Percentiles rank a stretch among this genome's conserved stretches.
These are phyloP conservation scores for Articulospora tetracladia DNA, from an alignment of 495 filamentous ascomycete species.

Conservation along the genomic window DNA sequence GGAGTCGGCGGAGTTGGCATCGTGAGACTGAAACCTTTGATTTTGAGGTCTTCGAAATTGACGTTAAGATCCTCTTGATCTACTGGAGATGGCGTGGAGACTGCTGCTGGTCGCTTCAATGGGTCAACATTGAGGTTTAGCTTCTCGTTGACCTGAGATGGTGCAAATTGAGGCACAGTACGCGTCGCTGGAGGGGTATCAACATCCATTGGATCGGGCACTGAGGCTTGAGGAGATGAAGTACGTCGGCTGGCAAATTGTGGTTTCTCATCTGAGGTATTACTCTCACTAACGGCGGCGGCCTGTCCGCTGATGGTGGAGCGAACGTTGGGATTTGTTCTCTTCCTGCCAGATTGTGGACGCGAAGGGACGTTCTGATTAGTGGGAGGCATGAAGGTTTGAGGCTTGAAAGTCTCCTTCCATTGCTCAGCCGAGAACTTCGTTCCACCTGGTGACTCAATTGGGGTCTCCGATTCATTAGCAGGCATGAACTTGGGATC, in stretches of 20 bases:
- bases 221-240: not conserved
- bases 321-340: slow-evolving; percentile 5
- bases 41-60: slow-evolving; percentile 62
- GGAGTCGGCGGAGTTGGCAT: slow-evolving; percentile 61
- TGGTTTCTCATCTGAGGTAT: slow-evolving; percentile 30
- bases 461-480: slow-evolving; percentile 2
- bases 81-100: slow-evolving; percentile 17
- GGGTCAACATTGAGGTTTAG: slow-evolving; percentile 11
- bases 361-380: slow-evolving; percentile 3
- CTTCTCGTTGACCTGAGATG: slow-evolving; percentile 7
- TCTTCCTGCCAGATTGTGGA: slow-evolving; percentile 2
- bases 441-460: slow-evolving; percentile 22
- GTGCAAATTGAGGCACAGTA: slow-evolving; percentile 22
- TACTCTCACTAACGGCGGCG: slow-evolving; percentile 42
- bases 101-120: slow-evolving; percentile 12
- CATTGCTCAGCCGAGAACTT: slow-evolving; percentile 66
- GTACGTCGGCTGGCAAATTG: slow-evolving; percentile 11
- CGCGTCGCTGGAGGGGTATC: slow-evolving; percentile 37
- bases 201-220: slow-evolving; percentile 52
- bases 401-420: slow-evolving; percentile 57
- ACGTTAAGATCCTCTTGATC: slow-evolving; percentile 43
- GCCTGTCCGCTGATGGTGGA: slow-evolving; percentile 27
- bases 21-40: slow-evolving; percentile 63
- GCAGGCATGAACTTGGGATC: slow-evolving; percentile 11
- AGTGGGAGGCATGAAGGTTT: slow-evolving; percentile 45